phyloP scores from a whole-genome alignment of 768 basidiomycete species.

The Leccinum uliginosum region DNA sequence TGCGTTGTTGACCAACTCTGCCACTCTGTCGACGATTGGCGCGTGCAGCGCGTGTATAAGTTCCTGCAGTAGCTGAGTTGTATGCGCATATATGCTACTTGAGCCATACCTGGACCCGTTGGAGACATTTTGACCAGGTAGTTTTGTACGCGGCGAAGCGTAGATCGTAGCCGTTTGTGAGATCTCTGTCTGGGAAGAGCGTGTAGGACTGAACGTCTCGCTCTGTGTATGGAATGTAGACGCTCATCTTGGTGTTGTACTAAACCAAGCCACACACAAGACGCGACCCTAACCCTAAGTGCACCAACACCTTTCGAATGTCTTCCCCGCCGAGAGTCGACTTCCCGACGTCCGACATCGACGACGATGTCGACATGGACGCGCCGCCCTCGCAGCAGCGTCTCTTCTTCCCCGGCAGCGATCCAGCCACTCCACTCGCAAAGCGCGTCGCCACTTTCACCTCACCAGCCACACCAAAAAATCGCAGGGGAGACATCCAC shows the following conservation, averaged over 20 bases:
- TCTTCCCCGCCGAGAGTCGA: constrained; percentile 63
- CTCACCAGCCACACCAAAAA: constrained; percentile 42
- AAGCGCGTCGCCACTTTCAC: constrained; percentile 28
- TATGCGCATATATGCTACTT: not conserved
- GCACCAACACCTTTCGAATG: constrained; percentile 37
- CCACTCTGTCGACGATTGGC: constrained; percentile 44
- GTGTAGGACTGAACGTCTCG: constrained; percentile 22
- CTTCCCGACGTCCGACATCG: constrained; percentile 55
- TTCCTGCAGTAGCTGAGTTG: constrained; percentile 29
- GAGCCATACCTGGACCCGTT: constrained; percentile 48
- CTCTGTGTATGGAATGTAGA: constrained; percentile 27
- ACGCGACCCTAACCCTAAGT: not conserved
- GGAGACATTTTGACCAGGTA: constrained; percentile 58
- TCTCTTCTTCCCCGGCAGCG: constrained; percentile 32
- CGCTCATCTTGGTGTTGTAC: constrained; percentile 17
- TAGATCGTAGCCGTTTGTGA: constrained; percentile 31
- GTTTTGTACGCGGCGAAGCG: constrained; percentile 50
- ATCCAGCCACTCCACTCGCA: constrained; percentile 44
- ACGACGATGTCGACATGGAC: constrained; percentile 57
- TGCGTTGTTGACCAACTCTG: constrained; percentile 39
- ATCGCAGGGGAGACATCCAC: constrained; percentile 28
- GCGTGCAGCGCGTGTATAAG: constrained; percentile 46
- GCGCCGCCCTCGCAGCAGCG: constrained; percentile 26
- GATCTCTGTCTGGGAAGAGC: constrained; percentile 28
- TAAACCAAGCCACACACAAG: not conserved